Conservation (phyloP, 2,329 filamentous ascomycete genomes). For the Trichoderma gracile region DNA sequence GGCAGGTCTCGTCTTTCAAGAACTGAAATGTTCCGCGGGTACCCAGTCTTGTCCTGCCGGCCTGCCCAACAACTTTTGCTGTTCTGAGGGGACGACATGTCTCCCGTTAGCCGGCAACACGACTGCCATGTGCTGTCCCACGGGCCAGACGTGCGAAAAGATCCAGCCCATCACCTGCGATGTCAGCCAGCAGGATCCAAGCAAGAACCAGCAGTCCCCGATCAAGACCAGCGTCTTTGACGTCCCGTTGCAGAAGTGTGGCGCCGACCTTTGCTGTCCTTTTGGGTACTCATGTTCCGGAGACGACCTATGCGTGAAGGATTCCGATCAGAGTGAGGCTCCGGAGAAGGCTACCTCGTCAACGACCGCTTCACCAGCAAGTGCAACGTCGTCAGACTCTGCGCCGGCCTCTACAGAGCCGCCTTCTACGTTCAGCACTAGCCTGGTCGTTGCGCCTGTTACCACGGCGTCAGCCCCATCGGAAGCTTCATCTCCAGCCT, state of each 20-base stretch:
- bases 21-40: constrained; percentile 52
- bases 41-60: constrained; percentile 55
- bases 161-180: constrained; percentile 68
- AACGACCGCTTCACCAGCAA: constrained; percentile 30
- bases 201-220: constrained; percentile 54
- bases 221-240: constrained; percentile 67
- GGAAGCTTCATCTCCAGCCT: background rate
- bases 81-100: constrained; percentile 56
- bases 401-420: constrained; percentile 28
- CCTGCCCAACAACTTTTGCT: constrained; percentile 69
- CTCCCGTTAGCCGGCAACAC: constrained; percentile 62
- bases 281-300: constrained; percentile 67
- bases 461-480: background rate
- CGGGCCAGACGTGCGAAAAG: constrained; percentile 55
- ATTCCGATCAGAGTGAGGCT: constrained; percentile 51
- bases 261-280: constrained; percentile 63
- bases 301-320: constrained; percentile 51
- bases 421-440: constrained; percentile 26
- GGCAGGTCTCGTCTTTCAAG: constrained; percentile 42
- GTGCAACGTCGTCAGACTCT: constrained; percentile 30
- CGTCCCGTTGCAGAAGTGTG: constrained; percentile 59
- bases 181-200: constrained; percentile 60
- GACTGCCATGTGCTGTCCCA: constrained; percentile 71
- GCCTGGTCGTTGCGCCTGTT: background rate
- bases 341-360: constrained; percentile 36